A percentile compares a stretch with the other conserved stretches of the same genome.
phyloP scores from a whole-genome alignment of 2,329 filamentous ascomycete species.

The Colletotrichum cordylinicola region DNA sequence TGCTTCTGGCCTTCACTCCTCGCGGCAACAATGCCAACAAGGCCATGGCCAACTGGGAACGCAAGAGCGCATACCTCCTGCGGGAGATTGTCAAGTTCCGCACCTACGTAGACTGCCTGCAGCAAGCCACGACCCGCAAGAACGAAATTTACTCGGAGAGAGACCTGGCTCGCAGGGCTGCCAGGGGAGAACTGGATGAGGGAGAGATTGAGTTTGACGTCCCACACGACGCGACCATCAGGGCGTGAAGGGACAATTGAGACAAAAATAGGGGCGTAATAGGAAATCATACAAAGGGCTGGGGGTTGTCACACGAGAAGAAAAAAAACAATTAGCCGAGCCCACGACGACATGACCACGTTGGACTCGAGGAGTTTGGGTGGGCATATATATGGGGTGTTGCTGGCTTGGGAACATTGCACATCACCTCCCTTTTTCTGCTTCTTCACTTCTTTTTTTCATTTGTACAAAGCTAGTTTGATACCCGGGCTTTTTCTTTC shows the following conservation, averaged over 20 bases:
- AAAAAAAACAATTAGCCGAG: background rate
- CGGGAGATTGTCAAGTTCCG: conserved; percentile 96
- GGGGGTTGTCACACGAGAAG: background rate
- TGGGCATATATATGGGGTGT: background rate
- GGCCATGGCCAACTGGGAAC: conserved; percentile 97
- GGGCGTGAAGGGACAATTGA: background rate
- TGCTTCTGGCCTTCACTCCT: conserved; percentile 89
- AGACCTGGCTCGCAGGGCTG: conserved; percentile 55
- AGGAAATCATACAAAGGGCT: background rate
- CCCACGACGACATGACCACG: conserved; percentile 15
- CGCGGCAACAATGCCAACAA: conserved; percentile 80
- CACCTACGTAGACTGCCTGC: conserved; percentile 89
- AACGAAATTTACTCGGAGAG: conserved; percentile 73
- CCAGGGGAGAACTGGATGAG: conserved; percentile 51
- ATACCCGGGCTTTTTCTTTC: conserved; percentile 17
- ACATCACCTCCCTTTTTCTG: background rate
- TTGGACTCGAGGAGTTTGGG: conserved; percentile 8
- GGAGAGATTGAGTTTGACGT: conserved; percentile 40
- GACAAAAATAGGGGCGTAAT: conserved; percentile 14
- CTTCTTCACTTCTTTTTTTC: background rate
- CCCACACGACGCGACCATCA: conserved; percentile 40
- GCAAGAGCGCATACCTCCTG: conserved; percentile 89
- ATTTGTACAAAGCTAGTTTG: conserved; percentile 18
- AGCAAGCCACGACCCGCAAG: conserved; percentile 72
- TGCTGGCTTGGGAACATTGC: background rate